phyloP scores from a whole-genome alignment of 1,284 basidiomycete species.

The Meira nashicola region DNA sequence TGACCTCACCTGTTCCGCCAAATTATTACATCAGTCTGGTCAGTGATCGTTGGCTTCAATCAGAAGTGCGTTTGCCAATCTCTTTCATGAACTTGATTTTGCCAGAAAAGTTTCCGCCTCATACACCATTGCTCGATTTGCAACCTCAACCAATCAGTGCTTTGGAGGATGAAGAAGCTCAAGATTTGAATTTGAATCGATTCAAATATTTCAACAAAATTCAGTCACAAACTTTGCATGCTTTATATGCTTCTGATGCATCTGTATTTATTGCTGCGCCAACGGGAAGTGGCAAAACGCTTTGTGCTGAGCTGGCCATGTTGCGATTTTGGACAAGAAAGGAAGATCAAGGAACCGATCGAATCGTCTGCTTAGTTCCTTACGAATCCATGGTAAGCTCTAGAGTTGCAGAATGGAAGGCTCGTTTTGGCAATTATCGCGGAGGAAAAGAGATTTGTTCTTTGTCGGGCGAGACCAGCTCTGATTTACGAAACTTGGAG shows the following conservation, averaged over 20 bases:
- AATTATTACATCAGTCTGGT: conserved; percentile 95
- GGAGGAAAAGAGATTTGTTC: conserved; percentile 88
- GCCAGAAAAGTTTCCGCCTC: conserved; percentile 90
- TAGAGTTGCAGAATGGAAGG: conserved; percentile 79
- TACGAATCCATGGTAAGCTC: conserved; percentile 94
- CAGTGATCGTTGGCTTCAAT: conserved; percentile 91
- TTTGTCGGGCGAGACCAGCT: conserved; percentile 88
- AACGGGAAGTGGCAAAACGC: conserved; percentile 92
- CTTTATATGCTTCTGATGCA: conserved; percentile 90
- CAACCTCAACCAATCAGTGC: conserved; percentile 84
- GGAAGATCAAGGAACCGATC: conserved; percentile 56
- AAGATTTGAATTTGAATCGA: conserved; percentile 65
- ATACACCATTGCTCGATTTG: conserved; percentile 86
- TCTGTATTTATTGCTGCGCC: conserved; percentile 94
- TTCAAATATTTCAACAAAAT: conserved; percentile 93
- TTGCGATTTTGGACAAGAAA: conserved; percentile 83
- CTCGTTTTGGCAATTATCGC: conserved; percentile 74
- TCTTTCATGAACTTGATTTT: conserved; percentile 97
- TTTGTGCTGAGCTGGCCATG: conserved; percentile 93
- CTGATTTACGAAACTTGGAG: conserved; percentile 82
- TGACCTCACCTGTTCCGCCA: conserved; percentile 93
- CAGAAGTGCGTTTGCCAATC: conserved; percentile 87
- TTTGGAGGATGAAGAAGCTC: conserved; percentile 84
- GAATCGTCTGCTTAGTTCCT: conserved; percentile 94
- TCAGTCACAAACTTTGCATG: conserved; percentile 98